phyloP scores from a whole-genome alignment of 805 yeast genomes.

The Suhomyces canberraensis region DNA sequence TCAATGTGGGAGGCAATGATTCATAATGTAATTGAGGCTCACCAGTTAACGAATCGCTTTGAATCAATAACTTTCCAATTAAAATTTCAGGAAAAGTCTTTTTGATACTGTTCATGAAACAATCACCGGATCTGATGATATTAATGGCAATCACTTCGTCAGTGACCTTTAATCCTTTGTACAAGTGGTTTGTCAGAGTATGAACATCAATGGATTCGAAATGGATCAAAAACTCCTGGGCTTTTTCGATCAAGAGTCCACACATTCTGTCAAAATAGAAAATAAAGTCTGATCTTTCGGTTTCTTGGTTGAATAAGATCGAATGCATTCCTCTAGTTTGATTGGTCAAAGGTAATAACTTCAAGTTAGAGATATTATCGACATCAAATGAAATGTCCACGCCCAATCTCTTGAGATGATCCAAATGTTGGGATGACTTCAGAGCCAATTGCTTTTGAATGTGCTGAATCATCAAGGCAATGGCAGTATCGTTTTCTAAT shows the following conservation, averaged over 20 bases:
- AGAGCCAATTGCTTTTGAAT: conserved; percentile 64
- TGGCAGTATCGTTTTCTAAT: conserved; percentile 76
- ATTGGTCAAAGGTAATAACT: conserved; percentile 47
- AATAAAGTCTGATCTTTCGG: conserved; percentile 72
- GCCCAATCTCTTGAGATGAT: conserved; percentile 59
- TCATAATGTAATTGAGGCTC: conserved; percentile 92
- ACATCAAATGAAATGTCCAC: conserved; percentile 31
- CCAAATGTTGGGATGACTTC: conserved; percentile 68
- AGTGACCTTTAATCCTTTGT: conserved; percentile 40
- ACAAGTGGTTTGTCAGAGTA: conserved; percentile 19
- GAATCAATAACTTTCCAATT: conserved; percentile 82
- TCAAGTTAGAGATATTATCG: conserved; percentile 26
- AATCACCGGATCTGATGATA: conserved; percentile 88
- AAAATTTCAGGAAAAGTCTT: conserved; percentile 74
- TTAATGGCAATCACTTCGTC: conserved; percentile 68
- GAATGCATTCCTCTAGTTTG: conserved; percentile 75
- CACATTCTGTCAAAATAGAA: conserved; percentile 87
- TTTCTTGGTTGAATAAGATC: conserved; percentile 53
- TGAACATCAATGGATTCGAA: conserved; percentile 33
- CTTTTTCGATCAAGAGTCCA: conserved; percentile 61
- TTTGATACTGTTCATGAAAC: conserved; percentile 77
- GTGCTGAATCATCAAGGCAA: conserved; percentile 74
- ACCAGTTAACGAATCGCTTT: conserved; percentile 84
- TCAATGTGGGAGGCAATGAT: conserved; percentile 52
- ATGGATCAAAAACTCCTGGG: conserved; percentile 52